phyloP scores from a whole-genome alignment of 208 protist species.

The Endotrypanum monterogeii region DNA sequence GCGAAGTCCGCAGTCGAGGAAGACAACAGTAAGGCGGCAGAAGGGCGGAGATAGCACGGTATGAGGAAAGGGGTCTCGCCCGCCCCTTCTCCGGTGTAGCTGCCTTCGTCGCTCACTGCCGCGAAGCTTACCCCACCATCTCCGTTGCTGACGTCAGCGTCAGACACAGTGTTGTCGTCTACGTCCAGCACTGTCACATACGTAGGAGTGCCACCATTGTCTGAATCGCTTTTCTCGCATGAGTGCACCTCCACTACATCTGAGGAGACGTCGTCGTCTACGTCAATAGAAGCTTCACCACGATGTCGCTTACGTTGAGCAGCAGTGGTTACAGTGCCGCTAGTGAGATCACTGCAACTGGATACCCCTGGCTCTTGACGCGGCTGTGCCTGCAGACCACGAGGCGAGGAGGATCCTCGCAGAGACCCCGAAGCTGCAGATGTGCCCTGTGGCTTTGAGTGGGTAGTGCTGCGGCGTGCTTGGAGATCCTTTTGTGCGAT shows the following conservation, averaged over 20 bases:
- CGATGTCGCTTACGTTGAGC: conserved; percentile 26
- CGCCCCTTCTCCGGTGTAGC: conserved; percentile 1
- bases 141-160: not conserved
- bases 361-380: not conserved
- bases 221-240: conserved; percentile 4
- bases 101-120: conserved; percentile 4
- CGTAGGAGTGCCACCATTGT: conserved; percentile 1
- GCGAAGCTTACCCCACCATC: not conserved
- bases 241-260: conserved; percentile 29
- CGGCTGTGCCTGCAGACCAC: not conserved
- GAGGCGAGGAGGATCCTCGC: not conserved
- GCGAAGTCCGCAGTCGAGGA: not conserved
- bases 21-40: not conserved
- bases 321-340: not conserved
- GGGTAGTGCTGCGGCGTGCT: not conserved
- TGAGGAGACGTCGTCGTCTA: conserved; percentile 21
- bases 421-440: not conserved
- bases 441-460: not conserved
- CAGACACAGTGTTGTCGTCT: conserved; percentile 5
- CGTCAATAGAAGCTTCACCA: conserved; percentile 28
- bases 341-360: not conserved
- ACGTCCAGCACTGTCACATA: conserved; percentile 13
- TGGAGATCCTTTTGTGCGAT: conserved; percentile 6
- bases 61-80: conserved; percentile 29
- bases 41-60: conserved; percentile 19